Base-by-base conservation (phyloP, 768 basidiomycete genomes). In the Mycena rosella region DNA sequence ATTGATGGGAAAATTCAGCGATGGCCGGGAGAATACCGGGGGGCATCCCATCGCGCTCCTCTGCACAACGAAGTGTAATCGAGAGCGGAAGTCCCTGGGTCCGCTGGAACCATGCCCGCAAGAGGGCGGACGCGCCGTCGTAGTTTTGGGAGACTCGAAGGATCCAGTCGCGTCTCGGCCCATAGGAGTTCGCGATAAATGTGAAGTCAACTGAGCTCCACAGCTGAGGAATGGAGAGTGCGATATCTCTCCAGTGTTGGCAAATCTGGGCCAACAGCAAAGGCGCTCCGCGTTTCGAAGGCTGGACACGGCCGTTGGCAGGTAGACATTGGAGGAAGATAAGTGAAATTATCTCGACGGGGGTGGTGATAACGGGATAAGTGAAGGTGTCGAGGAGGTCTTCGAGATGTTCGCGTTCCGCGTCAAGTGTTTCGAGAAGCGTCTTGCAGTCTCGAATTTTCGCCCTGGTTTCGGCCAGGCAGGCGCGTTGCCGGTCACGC, bases 191-290 rank as follows among this genome's bases (percentile, higher is more conserved):
- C 14, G 7, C 15, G 22, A 18, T 2, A 49, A 60, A 60, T 3
- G 48, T 51, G 9, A 60, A 15, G 27, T 51, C 47, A 18, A 60
- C 26, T 1, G 60, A 60, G 15, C 36, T 26, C 60, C 60, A 60
- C 5, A 51, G 47, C 30, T 60, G 32, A 6, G 47, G 60, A 5
- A 29, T 51, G 2, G 32, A 15, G 26, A 51, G 60, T 15, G 48
- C 47, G 36, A 60, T 60, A 3, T 40, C 32, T 34, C 60, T 48
- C 49, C 60, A 60, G 1, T 27, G 60, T 40, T 26, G 48, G 40
- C 60, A 60, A 40, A 52, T 52, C 34, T 51, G 60, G 3, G 60
- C 24, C 18, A 60, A 15, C 24, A 27, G 8, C 34, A 60, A 40
- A 0, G 60, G 60, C 15, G 36, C 60, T 3, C n/a, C 17, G 15